Conservation (phyloP, 2,329 filamentous ascomycete species). For the Aureobasidium sp. region DNA sequence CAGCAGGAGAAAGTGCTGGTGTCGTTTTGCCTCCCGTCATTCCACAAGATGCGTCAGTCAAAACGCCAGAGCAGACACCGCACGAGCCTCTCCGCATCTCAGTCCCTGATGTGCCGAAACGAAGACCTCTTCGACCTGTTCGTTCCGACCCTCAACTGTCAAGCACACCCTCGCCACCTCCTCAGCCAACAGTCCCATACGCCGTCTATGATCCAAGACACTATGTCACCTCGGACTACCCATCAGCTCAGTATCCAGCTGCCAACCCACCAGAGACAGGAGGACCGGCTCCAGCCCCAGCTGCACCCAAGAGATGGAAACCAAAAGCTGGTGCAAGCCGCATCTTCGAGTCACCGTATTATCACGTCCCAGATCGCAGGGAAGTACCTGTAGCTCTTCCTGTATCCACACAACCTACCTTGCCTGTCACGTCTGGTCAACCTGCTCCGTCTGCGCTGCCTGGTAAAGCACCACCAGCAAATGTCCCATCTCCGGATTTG, state of each 20-base stretch:
- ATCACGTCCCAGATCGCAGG: slow-evolving; percentile 7
- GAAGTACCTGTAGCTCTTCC: not conserved
- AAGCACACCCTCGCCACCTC: not conserved
- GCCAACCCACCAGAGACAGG: not conserved
- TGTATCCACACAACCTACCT: not conserved
- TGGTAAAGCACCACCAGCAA: not conserved
- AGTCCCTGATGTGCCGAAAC: not conserved
- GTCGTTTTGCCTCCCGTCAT: slow-evolving; percentile 1
- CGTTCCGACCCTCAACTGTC: slow-evolving; percentile 1
- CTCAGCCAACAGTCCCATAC: not conserved
- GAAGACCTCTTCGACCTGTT: not conserved
- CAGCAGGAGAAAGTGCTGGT: not conserved
- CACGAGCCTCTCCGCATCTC: not conserved
- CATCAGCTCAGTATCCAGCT: not conserved
- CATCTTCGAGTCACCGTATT: slow-evolving; percentile 14
- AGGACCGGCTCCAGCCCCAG: not conserved
- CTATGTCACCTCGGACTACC: not conserved
- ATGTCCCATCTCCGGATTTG: slow-evolving; percentile 14
- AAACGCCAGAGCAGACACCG: not conserved
- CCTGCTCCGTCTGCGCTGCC: not conserved
- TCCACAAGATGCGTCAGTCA: not conserved
- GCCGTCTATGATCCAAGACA: not conserved
- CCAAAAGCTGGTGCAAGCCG: slow-evolving; percentile 7
- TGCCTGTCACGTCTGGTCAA: not conserved
- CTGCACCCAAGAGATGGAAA: not conserved